Evolutionary conservation across 2,329 filamentous ascomycete species (phyloP).

Genomic region (Lachnellula occidentalis): DNA sequence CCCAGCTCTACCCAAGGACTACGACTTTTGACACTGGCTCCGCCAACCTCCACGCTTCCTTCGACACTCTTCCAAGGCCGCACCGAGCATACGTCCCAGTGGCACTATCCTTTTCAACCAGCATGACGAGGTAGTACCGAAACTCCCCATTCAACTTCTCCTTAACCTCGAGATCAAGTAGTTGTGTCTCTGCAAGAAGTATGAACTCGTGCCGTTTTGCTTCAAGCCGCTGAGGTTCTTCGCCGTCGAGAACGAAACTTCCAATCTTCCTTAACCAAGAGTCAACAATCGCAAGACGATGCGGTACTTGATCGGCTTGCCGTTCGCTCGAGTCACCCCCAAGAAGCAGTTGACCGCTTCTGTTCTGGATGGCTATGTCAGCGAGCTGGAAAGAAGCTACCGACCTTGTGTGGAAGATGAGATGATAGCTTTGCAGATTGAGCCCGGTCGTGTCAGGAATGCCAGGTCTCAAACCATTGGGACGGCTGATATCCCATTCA

Average conservation of each 20-base stretch:
- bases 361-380: no score
- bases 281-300: background rate
- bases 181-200: background rate
- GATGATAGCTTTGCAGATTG: background rate
- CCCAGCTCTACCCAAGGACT: no score
- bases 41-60: no score
- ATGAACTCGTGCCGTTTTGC: background rate
- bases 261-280: background rate
- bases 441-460: background rate
- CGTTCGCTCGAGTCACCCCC: background rate
- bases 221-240: background rate
- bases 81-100: no score
- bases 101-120: no score
- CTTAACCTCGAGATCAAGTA: background rate
- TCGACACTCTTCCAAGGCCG: no score
- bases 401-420: background rate
- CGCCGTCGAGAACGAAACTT: conserved; percentile 1
- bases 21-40: no score
- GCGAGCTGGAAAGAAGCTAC: no score
- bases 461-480: background rate
- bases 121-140: no score
- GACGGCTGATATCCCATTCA: background rate
- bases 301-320: background rate
- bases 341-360: no score
- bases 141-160: no score